Evolutionary conservation across 2,329 filamentous ascomycete species (phyloP).

Genomic region (Tolypocladium endophyticum): DNA sequence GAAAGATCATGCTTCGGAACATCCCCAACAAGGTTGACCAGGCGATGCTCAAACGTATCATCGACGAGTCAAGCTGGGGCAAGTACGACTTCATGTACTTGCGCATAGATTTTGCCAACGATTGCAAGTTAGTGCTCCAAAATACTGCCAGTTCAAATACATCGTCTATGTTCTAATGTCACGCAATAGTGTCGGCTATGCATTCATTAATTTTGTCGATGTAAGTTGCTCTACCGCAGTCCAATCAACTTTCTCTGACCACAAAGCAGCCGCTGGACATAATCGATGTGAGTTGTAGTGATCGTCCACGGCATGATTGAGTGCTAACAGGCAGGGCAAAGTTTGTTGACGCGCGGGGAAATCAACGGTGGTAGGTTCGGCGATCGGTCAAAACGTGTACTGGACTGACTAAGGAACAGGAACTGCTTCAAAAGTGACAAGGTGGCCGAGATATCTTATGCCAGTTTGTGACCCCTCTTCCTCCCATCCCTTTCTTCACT

Average conservation of each 20-base stretch:
- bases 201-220: conserved; percentile 89
- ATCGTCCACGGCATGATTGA: background rate
- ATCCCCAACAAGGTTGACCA: conserved; percentile 86
- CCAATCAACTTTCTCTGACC: conserved; percentile 22
- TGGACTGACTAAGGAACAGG: conserved; percentile 32
- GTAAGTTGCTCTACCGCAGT: conserved; percentile 33
- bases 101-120: conserved; percentile 76
- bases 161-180: background rate
- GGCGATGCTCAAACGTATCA: conserved; percentile 62
- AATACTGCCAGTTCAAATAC: background rate
- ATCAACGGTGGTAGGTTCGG: conserved; percentile 52
- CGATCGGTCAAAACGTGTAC: no score
- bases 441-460: conserved; percentile 83
- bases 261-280: conserved; percentile 55
- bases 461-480: conserved; percentile 46
- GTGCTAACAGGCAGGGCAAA: conserved; percentile 8
- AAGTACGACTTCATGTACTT: conserved; percentile 94
- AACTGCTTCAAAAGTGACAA: conserved; percentile 77
- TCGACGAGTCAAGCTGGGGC: conserved; percentile 69
- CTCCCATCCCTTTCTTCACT: background rate
- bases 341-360: conserved; percentile 62
- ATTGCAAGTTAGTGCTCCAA: conserved; percentile 59
- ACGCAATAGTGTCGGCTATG: conserved; percentile 71
- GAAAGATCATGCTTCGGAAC: conserved; percentile 84
- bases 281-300: conserved; percentile 44